Base-by-base conservation (phyloP, 2,329 filamentous ascomycete genomes). In the Pseudocercospora eumusae region DNA sequence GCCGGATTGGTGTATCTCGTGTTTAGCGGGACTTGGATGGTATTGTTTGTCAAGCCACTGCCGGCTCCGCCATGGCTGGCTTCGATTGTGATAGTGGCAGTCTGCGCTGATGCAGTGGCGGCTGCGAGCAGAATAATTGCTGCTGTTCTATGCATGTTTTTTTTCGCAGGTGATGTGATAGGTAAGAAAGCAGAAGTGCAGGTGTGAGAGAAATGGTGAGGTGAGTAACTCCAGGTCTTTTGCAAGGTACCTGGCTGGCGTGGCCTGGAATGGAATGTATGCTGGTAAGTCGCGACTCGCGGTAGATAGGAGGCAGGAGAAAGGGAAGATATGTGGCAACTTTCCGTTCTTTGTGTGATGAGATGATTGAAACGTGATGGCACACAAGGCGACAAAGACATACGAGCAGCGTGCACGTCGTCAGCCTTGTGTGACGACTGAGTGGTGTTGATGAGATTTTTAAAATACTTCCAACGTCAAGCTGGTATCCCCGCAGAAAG, bases 41-140 rank as follows among this genome's bases (percentile, higher is more conserved):
- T 70, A 4, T 64, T 67, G 61, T 72, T 72, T 31, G 66, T 68
- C 21, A 70, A 60, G 53, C 58, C 66, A 18, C 52, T 61, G 47
- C 69, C 69, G 25, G 69, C 69, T 36, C 69, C 69, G 53, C 68
- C 66, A 52, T 70, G 66, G 8, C 56, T 64, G 27, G 69, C 62
- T 55, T 67, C 62, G 52, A 72, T 59, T 28, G 64, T 65, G 56
- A 72, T 61, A 20, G 49, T 62, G 33, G 69, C 69, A 18, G 56
- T 63, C 47, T 68, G 66, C 27, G 67, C 64, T 7, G 58, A 49
- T 9, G 61, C 62, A 2, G 60, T 59, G 25, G 64, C 56, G 7
- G 63, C 65, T n/a, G 61, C 50, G 15, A 60, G 36, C 18, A 63
- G 28, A 18, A 40, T 25, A 5, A 61, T 23, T 13, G 62, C 45